A percentile compares a stretch with the other conserved stretches of the same genome.
Evolutionary conservation across 2,329 filamentous ascomycete species (phyloP).

Genomic region (Madurella fahalii): DNA sequence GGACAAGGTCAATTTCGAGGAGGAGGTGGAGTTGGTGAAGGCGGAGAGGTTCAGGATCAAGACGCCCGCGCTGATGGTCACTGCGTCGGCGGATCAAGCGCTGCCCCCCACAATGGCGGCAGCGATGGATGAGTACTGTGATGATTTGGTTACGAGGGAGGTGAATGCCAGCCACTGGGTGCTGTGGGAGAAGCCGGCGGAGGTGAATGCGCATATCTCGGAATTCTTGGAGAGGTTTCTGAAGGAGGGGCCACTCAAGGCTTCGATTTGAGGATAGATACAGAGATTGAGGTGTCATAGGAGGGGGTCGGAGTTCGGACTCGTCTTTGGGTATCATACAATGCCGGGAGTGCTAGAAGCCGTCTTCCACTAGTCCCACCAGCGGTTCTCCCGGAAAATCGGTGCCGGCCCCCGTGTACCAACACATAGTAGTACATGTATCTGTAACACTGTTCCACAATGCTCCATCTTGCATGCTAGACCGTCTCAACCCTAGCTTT

Average conservation of each 20-base stretch:
- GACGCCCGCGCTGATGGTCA: constrained; percentile 69
- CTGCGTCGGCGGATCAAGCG: constrained; percentile 66
- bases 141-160: constrained; percentile 59
- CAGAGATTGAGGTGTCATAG: not conserved
- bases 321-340: not conserved
- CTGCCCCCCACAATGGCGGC: constrained; percentile 67
- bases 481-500: too few relatives aligned
- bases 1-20: constrained; percentile 66
- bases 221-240: constrained; percentile 61
- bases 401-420: too few relatives aligned
- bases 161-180: constrained; percentile 79
- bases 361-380: not conserved
- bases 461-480: too few relatives aligned
- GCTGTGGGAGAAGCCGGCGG: constrained; percentile 65
- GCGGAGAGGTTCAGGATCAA: constrained; percentile 54
- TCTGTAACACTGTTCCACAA: too few relatives aligned
- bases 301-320: too few relatives aligned
- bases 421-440: too few relatives aligned
- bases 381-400: not conserved
- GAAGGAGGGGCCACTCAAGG: constrained; percentile 30
- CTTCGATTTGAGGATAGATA: constrained; percentile 33
- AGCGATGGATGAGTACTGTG: constrained; percentile 66
- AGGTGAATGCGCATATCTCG: constrained; percentile 65
- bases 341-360: not conserved
- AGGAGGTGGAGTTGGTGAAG: constrained; percentile 61